phyloP scores from a whole-genome alignment of 805 yeast genomes.

The Yamadazyma kitorensis region DNA sequence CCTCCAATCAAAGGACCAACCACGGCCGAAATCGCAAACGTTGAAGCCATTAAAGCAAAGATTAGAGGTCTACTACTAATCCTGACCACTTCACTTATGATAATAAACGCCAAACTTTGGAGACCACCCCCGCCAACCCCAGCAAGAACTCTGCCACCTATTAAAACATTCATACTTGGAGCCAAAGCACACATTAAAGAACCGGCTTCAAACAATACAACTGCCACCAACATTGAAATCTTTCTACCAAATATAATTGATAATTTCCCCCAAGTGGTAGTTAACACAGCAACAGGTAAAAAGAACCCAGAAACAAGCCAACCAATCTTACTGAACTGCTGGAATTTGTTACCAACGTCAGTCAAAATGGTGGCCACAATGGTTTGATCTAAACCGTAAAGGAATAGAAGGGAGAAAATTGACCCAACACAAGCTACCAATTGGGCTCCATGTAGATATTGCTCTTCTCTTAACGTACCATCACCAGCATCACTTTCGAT shows the following conservation, averaged over 20 bases:
- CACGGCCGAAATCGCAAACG: conserved; percentile 47
- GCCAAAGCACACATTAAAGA: conserved; percentile 38
- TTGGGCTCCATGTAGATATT: conserved; percentile 27
- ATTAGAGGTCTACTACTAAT: conserved; percentile 32
- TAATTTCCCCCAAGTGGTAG: conserved; percentile 35
- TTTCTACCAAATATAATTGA: conserved; percentile 36
- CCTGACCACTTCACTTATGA: conserved; percentile 28
- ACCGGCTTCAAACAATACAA: conserved; percentile 14
- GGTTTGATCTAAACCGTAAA: conserved; percentile 39
- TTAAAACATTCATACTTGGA: conserved; percentile 29
- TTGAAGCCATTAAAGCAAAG: conserved; percentile 31
- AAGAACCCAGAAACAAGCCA: conserved; percentile 38
- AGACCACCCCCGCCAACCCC: conserved; percentile 38
- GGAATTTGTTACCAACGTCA: conserved; percentile 32
- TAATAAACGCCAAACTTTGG: conserved; percentile 24
- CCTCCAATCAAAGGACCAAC: conserved; percentile 67
- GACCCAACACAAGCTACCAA: conserved; percentile 24
- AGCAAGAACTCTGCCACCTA: conserved; percentile 37
- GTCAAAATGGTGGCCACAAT: conserved; percentile 32
- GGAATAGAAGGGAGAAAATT: conserved; percentile 26
- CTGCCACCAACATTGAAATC: conserved; percentile 14
- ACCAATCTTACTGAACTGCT: conserved; percentile 29
- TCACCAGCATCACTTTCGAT: conserved; percentile 41
- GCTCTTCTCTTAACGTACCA: conserved; percentile 36
- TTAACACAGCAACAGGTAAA: conserved; percentile 29